A percentile compares a stretch with the other conserved stretches of the same genome.
Conservation (phyloP, 192 early-diverging fungal genomes). For the Blastocladiella britannica region DNA sequence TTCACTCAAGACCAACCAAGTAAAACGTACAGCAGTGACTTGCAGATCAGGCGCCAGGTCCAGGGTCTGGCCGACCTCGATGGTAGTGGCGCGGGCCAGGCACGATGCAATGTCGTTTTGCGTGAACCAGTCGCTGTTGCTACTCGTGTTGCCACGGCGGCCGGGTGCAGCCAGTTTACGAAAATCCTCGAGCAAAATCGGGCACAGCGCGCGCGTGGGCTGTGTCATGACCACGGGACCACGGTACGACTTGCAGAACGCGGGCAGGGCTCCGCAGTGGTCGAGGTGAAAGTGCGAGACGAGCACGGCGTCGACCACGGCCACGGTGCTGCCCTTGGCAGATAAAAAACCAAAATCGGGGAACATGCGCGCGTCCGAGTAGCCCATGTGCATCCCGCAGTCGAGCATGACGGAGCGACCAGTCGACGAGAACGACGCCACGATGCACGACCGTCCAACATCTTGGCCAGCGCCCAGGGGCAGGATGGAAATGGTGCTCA, state of each 20-base stretch:
- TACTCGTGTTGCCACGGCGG: too few relatives aligned
- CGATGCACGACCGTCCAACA: constrained; percentile 63
- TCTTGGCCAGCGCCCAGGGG: constrained; percentile 66
- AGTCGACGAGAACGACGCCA: constrained; percentile 44
- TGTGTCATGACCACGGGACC: constrained; percentile 97
- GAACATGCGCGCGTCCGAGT: constrained; percentile 73
- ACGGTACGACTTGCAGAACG: constrained; percentile 90
- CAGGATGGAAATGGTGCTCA: constrained; percentile 30
- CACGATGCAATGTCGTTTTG: background rate
- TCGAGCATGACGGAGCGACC: constrained; percentile 79
- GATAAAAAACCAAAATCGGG: too few relatives aligned
- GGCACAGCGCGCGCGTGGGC: constrained; percentile 87
- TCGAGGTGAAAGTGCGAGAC: constrained; percentile 96
- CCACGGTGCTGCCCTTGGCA: constrained; percentile 68
- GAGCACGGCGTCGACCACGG: constrained; percentile 75
- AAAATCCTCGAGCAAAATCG: constrained; percentile 87
- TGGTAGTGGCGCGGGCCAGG: background rate
- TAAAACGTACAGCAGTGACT: too few relatives aligned
- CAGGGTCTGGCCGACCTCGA: constrained; percentile 54
- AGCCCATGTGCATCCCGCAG: constrained; percentile 91
- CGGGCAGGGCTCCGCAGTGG: constrained; percentile 91
- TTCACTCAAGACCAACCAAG: too few relatives aligned
- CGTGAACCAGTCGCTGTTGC: too few relatives aligned
- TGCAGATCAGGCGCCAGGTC: constrained; percentile 65
- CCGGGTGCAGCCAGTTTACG: constrained; percentile 21